phyloP scores from a whole-genome alignment of 2,329 filamentous ascomycete genomes.

The Cladosporium sp. region DNA sequence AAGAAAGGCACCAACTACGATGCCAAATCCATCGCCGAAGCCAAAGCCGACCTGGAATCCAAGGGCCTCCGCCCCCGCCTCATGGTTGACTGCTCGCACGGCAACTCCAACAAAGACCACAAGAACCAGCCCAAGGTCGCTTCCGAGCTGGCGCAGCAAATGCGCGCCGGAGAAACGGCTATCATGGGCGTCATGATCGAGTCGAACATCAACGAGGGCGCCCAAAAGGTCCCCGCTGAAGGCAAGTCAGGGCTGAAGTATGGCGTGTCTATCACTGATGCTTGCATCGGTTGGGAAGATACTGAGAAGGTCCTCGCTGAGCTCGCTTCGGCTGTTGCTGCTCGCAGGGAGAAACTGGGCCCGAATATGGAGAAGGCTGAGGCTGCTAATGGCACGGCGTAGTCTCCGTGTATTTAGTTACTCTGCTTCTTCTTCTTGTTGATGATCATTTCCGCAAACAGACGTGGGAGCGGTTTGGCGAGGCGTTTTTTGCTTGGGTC shows the following conservation, averaged over 20 bases:
- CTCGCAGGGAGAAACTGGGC: slow-evolving; percentile 55
- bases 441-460: too few species aligned
- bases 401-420: background rate
- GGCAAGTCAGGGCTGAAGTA: slow-evolving; percentile 74
- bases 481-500: slow-evolving; percentile 2
- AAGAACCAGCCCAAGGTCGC: slow-evolving; percentile 95
- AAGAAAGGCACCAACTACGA: slow-evolving; percentile 93
- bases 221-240: slow-evolving; percentile 73
- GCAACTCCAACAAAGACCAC: slow-evolving; percentile 97
- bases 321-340: slow-evolving; percentile 74
- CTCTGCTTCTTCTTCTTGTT: too few species aligned
- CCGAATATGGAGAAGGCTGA: slow-evolving; percentile 24
- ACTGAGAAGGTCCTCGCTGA: slow-evolving; percentile 79
- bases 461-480: background rate
- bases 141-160: slow-evolving; percentile 72
- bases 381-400: slow-evolving; percentile 22
- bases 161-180: slow-evolving; percentile 77
- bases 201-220: slow-evolving; percentile 87
- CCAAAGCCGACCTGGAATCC: slow-evolving; percentile 71
- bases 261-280: slow-evolving; percentile 92
- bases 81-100: slow-evolving; percentile 98
- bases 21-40: slow-evolving; percentile 71
- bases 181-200: slow-evolving; percentile 99
- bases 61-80: slow-evolving; percentile 84
- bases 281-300: slow-evolving; percentile 88